Conservation (phyloP, 768 basidiomycete genomes). For the Hortiboletus campestris region DNA sequence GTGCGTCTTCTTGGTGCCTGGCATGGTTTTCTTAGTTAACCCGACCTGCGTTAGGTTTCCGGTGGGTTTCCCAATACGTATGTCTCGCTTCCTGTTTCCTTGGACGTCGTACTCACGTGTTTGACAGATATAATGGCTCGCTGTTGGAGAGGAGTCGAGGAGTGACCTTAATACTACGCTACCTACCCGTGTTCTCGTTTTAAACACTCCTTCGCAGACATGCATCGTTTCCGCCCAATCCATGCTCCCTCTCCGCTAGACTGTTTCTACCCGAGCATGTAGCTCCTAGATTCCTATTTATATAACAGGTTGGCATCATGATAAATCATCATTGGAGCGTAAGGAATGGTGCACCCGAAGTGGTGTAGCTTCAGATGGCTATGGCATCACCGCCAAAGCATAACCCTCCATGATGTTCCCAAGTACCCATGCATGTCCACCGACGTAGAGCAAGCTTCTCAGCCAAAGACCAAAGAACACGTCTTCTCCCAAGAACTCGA, state of each 20-base stretch:
- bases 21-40: constrained; percentile 3
- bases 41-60: constrained; percentile 60
- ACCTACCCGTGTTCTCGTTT: constrained; percentile 20
- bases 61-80: constrained; percentile 97
- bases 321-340: not conserved
- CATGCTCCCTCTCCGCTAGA: constrained; percentile 17
- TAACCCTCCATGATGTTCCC: constrained; percentile 59
- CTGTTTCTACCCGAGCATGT: constrained; percentile 11
- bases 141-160: constrained; percentile 1
- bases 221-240: constrained; percentile 6
- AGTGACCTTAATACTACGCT: constrained; percentile 19
- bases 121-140: constrained; percentile 25
- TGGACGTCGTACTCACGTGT: constrained; percentile 4
- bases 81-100: constrained; percentile 26
- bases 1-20: constrained; percentile 36
- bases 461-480: constrained; percentile 79
- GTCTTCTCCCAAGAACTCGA: constrained; percentile 81
- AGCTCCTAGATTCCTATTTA: constrained; percentile 25
- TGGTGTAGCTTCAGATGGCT: not conserved
- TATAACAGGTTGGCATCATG: not conserved
- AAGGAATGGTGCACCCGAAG: not conserved
- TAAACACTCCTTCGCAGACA: constrained; percentile 13
- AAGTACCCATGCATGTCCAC: constrained; percentile 79
- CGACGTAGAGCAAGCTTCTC: constrained; percentile 70
- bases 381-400: not conserved